Evolutionary conservation across 768 basidiomycete genomes (phyloP), one percentile per base, ranked within the genome.

Genomic region (Tylopilus vinaceipallidus): DNA sequence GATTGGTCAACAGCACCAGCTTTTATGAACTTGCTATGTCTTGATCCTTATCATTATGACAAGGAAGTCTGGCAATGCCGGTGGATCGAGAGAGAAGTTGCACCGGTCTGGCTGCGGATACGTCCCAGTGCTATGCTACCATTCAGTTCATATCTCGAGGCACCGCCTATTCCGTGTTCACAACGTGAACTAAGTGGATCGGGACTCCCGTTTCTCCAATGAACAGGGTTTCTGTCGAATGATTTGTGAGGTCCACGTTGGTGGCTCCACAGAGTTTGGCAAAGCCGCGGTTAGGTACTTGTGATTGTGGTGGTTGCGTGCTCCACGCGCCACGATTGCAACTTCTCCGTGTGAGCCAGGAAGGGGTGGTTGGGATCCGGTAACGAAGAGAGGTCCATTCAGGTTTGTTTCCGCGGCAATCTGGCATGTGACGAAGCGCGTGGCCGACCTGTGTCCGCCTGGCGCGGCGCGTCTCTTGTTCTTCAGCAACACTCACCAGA

Each of bases 71-170:
- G 50, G 26, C 27, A 17, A 35, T 35, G 34, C n/a, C 26, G 16
- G 58, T 52, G 49, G 49, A 53, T 52, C 37, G 38, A 50, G 26
- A 37, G 19, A 62, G 63, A 62, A 63, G 54, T 16, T 16, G 51
- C 59, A 61, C 56, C 30, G 58, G 54, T 62, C 41, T 42, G 47
- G 11, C 54, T 44, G 46, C 49, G 41, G 22, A 41, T 16, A 43
- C 30, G 12, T 38, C 29, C n/a, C 16, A 44, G 23, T 23, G 47
- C 46, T 51, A 49, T 52, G 44, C 27, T 13, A 33, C 37, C 26
- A 26, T 38, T 23, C 33, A 3, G 24, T 53, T 53, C 51, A 46
- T 30, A 49, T 45, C 52, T 50, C 37, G 19, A 60, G n/a, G 52
- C 56, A 65, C 43, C 24, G 63, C 63, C 49, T 33, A 47, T 16